Conservation (phyloP, 1,284 basidiomycete species). For the Rhodotorula sp. region DNA sequence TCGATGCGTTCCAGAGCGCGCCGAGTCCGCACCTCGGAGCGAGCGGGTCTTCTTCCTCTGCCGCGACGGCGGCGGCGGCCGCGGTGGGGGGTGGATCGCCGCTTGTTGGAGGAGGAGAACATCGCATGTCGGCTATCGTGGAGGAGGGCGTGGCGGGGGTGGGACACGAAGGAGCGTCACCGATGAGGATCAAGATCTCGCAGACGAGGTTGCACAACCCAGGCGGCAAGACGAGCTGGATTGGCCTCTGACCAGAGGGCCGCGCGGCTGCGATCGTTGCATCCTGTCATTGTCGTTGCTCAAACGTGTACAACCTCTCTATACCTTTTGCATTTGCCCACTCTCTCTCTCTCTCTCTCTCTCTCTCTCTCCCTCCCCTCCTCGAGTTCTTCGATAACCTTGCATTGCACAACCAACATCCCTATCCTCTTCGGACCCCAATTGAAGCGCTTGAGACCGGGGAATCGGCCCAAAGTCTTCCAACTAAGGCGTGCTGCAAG, state of each 20-base stretch:
- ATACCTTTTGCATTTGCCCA: neutral
- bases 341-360: neutral
- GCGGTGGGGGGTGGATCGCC: neutral
- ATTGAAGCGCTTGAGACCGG: no score
- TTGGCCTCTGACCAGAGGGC: conserved; percentile 67
- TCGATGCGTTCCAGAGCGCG: conserved; percentile 35
- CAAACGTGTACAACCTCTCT: neutral
- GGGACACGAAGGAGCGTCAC: neutral
- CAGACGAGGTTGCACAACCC: conserved; percentile 90
- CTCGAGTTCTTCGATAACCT: no score
- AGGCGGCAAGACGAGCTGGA: conserved; percentile 85
- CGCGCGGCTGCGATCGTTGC: no score
- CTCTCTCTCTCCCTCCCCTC: neutral
- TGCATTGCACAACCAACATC: no score
- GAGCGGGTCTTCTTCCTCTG: conserved; percentile 1
- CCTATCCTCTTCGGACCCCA: no score
- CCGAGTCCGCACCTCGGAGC: conserved; percentile 35
- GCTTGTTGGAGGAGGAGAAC: neutral
- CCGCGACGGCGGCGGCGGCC: neutral
- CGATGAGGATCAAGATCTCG: conserved; percentile 72
- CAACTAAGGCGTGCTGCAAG: no score
- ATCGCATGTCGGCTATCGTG: conserved; percentile 28
- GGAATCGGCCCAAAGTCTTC: no score
- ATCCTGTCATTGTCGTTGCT: no score
- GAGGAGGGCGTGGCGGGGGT: conserved; percentile 18